phyloP scores from a whole-genome alignment of 805 yeast genomes.

The Metschnikowia anglica region DNA sequence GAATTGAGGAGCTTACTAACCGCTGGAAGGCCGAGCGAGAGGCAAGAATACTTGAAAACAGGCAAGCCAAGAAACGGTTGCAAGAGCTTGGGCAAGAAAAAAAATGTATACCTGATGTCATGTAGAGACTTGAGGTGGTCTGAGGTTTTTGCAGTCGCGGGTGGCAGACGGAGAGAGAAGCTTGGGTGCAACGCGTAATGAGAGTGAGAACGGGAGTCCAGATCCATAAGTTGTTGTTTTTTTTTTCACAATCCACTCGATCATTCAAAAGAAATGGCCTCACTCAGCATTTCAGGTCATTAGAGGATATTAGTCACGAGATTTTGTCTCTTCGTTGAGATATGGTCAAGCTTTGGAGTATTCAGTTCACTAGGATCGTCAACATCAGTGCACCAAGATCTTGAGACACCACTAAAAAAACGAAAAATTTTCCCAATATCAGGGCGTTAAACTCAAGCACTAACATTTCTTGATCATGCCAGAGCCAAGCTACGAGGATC shows the following conservation, averaged over 20 bases:
- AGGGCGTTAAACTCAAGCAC: constrained; percentile 1
- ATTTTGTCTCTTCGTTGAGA: too few species aligned
- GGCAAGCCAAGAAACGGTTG: constrained; percentile 53
- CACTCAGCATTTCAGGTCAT: not conserved
- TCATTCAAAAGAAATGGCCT: not conserved
- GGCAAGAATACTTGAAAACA: constrained; percentile 59
- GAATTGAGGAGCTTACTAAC: constrained; percentile 61
- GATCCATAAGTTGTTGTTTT: too few species aligned
- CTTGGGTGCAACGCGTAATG: constrained; percentile 1
- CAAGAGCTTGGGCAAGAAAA: constrained; percentile 34
- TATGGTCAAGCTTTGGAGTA: too few species aligned
- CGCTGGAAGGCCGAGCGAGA: constrained; percentile 74
- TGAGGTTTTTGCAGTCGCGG: constrained; percentile 8
- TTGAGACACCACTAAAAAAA: constrained; percentile 12
- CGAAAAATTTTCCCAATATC: constrained; percentile 11
- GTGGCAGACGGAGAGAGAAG: not conserved
- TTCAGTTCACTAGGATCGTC: too few species aligned
- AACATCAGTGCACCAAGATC: constrained; percentile 13
- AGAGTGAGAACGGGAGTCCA: not conserved
- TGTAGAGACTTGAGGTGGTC: too few species aligned
- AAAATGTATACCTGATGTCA: not conserved
- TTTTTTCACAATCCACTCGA: too few species aligned
- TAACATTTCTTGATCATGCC: constrained; percentile 12
- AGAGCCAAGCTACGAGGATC: constrained; percentile 27
- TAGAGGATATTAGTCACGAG: too few species aligned